Percentiles rank a stretch among this genome's conserved stretches.
Conservation (phyloP, 2,329 filamentous ascomycete genomes). For the Phialocephala subalpina region DNA sequence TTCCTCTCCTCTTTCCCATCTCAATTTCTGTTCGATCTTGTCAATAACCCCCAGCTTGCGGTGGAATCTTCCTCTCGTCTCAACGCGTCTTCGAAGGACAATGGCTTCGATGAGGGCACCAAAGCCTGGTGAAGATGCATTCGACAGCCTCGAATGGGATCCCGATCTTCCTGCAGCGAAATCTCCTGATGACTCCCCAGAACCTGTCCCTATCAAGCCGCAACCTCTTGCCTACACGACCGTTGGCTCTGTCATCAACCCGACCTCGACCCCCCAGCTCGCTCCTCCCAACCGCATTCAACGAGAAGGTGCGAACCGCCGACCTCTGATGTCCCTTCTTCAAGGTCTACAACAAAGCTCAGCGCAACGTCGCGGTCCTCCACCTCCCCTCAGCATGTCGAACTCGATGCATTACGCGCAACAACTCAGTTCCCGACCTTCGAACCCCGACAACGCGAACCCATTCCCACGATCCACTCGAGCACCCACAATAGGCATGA, state of each 20-base stretch:
- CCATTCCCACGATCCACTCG: conserved; percentile 12
- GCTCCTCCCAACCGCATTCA: conserved; percentile 45
- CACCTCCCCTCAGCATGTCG: conserved; percentile 38
- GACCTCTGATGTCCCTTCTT: conserved; percentile 37
- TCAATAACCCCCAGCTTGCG: neutral
- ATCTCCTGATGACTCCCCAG: conserved; percentile 40
- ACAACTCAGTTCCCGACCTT: conserved; percentile 34
- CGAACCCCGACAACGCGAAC: neutral
- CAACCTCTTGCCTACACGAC: conserved; percentile 45
- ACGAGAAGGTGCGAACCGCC: conserved; percentile 43
- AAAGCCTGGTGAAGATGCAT: conserved; percentile 35
- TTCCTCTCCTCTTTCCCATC: too few relatives aligned
- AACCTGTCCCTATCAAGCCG: conserved; percentile 39
- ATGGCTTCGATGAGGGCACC: neutral
- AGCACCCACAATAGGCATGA: conserved; percentile 3
- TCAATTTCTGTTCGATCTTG: too few relatives aligned
- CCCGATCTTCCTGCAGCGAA: conserved; percentile 36
- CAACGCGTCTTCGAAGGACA: neutral
- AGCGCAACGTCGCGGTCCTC: conserved; percentile 30
- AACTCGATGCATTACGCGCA: conserved; percentile 44
- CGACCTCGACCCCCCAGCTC: conserved; percentile 40
- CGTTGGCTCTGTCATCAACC: conserved; percentile 45
- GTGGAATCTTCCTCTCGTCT: neutral
- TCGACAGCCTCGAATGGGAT: conserved; percentile 44
- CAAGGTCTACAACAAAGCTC: conserved; percentile 26